These are phyloP conservation scores for Kwoniella sp. DNA, from an alignment of 768 basidiomycete genomes.

Conservation along the genomic window DNA sequence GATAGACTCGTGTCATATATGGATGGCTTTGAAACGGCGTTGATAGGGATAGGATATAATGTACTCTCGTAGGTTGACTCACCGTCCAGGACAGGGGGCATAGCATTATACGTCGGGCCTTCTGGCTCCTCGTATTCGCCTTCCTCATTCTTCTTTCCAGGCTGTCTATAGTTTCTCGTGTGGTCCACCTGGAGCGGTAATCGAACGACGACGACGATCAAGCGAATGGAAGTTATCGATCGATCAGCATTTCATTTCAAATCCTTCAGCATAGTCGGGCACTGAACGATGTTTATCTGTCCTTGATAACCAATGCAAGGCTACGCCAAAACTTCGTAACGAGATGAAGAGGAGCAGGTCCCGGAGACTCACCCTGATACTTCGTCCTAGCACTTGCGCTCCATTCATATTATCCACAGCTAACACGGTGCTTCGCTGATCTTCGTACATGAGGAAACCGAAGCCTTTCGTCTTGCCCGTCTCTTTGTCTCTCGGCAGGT, in stretches of 20 bases:
- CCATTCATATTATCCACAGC: slow-evolving; percentile 99
- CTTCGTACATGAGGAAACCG: slow-evolving; percentile 98
- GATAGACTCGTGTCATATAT: too few species aligned
- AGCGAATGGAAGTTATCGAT: too few species aligned
- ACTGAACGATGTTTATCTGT: too few species aligned
- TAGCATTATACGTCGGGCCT: slow-evolving; percentile 83
- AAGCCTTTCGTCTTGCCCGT: slow-evolving; percentile 91
- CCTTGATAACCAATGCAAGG: too few species aligned
- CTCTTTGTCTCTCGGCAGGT: slow-evolving; percentile 89
- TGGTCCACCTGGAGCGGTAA: slow-evolving; percentile 51
- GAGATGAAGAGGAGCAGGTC: too few species aligned
- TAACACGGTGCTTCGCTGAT: slow-evolving; percentile 91
- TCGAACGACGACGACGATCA: not conserved
- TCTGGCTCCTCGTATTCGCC: slow-evolving; percentile 87
- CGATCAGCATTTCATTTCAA: too few species aligned
- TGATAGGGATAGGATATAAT: not conserved
- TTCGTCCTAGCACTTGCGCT: slow-evolving; percentile 80
- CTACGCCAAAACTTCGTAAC: too few species aligned
- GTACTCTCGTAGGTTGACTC: slow-evolving; percentile 29
- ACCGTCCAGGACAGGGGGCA: slow-evolving; percentile 72
- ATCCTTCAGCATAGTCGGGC: too few species aligned
- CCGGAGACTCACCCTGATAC: slow-evolving; percentile 87
- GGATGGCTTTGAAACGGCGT: too few species aligned
- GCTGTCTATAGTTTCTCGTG: slow-evolving; percentile 81
- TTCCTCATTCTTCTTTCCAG: slow-evolving; percentile 71